These are phyloP conservation scores for Yamadazyma ubonensis DNA, from an alignment of 805 yeast species.

Conservation along the genomic window DNA sequence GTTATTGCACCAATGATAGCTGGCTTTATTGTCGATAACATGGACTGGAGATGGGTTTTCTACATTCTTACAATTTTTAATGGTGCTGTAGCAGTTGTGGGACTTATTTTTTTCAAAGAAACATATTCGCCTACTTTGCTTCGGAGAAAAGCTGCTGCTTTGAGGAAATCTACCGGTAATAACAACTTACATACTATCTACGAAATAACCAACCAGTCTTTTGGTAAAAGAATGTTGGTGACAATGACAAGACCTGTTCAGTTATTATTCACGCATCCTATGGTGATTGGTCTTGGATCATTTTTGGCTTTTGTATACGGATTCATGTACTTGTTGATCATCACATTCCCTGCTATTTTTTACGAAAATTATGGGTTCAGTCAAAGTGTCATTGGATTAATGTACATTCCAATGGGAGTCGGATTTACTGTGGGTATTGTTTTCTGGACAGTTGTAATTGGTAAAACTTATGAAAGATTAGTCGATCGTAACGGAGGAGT, in stretches of 20 bases:
- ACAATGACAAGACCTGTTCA: slow-evolving; percentile 57
- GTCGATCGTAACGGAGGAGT: slow-evolving; percentile 49
- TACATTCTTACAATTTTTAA: slow-evolving; percentile 59
- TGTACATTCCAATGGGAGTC: slow-evolving; percentile 56
- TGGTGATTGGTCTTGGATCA: slow-evolving; percentile 60
- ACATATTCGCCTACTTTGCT: slow-evolving; percentile 59
- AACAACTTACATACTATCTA: slow-evolving; percentile 55
- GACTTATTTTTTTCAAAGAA: slow-evolving; percentile 54
- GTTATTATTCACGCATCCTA: slow-evolving; percentile 56
- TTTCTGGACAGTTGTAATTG: slow-evolving; percentile 48
- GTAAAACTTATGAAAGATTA: slow-evolving; percentile 36
- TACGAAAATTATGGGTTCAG: slow-evolving; percentile 45
- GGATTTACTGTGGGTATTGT: slow-evolving; percentile 53
- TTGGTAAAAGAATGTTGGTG: slow-evolving; percentile 37
- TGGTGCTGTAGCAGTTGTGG: slow-evolving; percentile 43
- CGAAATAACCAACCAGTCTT: slow-evolving; percentile 51
- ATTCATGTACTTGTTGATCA: slow-evolving; percentile 61
- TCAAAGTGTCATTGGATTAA: slow-evolving; percentile 52
- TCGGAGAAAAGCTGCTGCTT: slow-evolving; percentile 42
- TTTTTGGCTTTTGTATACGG: slow-evolving; percentile 69
- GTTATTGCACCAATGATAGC: slow-evolving; percentile 59
- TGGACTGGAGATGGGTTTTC: slow-evolving; percentile 68
- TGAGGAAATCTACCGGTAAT: slow-evolving; percentile 58
- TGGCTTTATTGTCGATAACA: slow-evolving; percentile 53
- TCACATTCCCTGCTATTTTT: slow-evolving; percentile 58